A percentile compares a stretch with the other conserved stretches of the same genome.
These are phyloP conservation scores for Rhodotorula sp. DNA, from an alignment of 1,284 basidiomycete species.

Conservation along the genomic window DNA sequence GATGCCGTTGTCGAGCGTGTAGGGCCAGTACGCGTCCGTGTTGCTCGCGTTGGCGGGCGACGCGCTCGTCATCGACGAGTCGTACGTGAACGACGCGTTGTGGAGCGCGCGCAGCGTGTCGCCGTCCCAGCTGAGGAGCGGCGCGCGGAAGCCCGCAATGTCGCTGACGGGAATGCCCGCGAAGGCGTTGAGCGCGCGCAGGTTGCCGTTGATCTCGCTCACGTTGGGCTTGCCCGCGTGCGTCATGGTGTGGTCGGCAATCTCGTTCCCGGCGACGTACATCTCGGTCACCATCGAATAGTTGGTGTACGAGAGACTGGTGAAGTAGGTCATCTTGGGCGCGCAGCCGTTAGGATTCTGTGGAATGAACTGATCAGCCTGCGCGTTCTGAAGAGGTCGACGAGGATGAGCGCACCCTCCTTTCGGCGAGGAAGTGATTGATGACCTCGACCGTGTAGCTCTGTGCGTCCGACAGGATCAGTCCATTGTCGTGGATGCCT, in stretches of 20 bases:
- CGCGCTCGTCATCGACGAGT: conserved; percentile 66
- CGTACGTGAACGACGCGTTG: conserved; percentile 56
- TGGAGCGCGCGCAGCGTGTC: conserved; percentile 38
- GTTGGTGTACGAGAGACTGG: conserved; percentile 62
- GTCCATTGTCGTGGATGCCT: too few species aligned
- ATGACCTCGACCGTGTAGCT: conserved; percentile 50
- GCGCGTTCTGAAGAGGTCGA: not conserved
- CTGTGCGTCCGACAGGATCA: too few species aligned
- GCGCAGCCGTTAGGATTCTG: conserved; percentile 76
- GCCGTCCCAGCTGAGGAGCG: conserved; percentile 68
- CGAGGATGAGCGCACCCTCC: conserved; percentile 52
- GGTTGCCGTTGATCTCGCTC: conserved; percentile 74
- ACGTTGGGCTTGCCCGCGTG: conserved; percentile 64
- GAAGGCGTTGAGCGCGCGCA: conserved; percentile 72
- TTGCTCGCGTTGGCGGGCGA: conserved; percentile 66
- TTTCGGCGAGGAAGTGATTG: conserved; percentile 68
- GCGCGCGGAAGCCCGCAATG: conserved; percentile 75
- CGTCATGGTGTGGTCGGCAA: conserved; percentile 80
- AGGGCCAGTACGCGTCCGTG: conserved; percentile 65
- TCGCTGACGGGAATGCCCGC: conserved; percentile 73
- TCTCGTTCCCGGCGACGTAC: conserved; percentile 71
- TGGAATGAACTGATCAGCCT: too few species aligned
- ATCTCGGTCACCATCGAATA: conserved; percentile 41
- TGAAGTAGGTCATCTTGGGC: conserved; percentile 73
- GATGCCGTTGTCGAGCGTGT: conserved; percentile 56